Evolutionary conservation across 768 basidiomycete genomes (phyloP).

Genomic region (Tulasnella sp.): DNA sequence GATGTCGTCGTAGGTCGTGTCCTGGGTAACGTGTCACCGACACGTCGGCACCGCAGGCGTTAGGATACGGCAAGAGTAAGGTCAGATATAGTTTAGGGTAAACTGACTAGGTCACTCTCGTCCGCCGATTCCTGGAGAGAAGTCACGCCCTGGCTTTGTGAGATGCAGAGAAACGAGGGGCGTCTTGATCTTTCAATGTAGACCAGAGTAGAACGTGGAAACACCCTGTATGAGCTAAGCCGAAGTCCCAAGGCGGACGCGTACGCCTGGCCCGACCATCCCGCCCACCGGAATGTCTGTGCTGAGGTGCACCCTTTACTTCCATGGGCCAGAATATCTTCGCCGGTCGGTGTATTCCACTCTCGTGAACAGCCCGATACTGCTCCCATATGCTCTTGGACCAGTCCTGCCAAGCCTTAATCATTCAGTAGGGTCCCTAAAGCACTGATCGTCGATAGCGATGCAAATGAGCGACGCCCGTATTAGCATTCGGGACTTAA

Average conservation of each 20-base stretch:
- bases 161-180: neutral
- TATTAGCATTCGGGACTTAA: no score
- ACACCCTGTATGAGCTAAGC: neutral
- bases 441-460: no score
- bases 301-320: neutral
- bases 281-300: neutral
- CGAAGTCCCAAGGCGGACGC: no score
- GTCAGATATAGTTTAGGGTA: neutral
- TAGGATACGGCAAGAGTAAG: neutral
- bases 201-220: constrained; percentile 11
- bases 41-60: neutral
- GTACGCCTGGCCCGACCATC: no score
- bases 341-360: no score
- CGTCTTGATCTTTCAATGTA: neutral
- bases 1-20: neutral
- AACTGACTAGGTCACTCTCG: neutral
- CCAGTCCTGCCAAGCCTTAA: no score
- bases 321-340: no score
- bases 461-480: no score
- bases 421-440: no score
- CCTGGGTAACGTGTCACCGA: constrained; percentile 2
- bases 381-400: no score
- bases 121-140: neutral
- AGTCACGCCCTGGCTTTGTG: neutral
- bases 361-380: no score